Conservation (phyloP, 1,139 yeast species). For the Entelexis paramagnoliae region DNA sequence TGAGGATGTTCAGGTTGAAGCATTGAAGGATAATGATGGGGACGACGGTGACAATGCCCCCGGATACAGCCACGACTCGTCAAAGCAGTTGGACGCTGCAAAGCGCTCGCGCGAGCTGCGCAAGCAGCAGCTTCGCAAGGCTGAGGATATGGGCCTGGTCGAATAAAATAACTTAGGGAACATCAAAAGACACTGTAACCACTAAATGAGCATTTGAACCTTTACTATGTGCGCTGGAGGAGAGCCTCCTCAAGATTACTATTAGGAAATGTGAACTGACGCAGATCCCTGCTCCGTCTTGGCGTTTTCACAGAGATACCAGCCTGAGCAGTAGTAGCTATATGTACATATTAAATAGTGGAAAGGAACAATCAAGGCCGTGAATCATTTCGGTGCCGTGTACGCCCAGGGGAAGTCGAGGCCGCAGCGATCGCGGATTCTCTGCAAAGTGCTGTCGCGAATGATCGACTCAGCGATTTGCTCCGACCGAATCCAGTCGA, state of each 20-base stretch:
- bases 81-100: slow-evolving; percentile 5
- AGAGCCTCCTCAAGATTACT: too few species aligned
- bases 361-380: too few species aligned
- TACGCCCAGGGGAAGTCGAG: slow-evolving; percentile 2
- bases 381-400: not conserved
- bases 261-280: too few species aligned
- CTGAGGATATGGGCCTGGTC: slow-evolving; percentile 10
- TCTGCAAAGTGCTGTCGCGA: slow-evolving; percentile 18
- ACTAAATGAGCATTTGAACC: too few species aligned
- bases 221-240: too few species aligned
- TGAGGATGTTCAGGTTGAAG: slow-evolving; percentile 20
- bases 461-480: slow-evolving; percentile 16
- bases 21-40: not conserved
- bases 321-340: too few species aligned
- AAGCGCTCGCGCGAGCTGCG: slow-evolving; percentile 17
- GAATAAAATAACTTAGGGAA: not conserved
- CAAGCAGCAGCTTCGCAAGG: slow-evolving; percentile 18
- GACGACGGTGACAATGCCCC: not conserved
- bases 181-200: not conserved
- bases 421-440: slow-evolving; percentile 17
- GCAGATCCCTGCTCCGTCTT: too few species aligned
- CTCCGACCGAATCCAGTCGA: slow-evolving; percentile 19
- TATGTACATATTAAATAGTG: too few species aligned
- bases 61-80: not conserved
- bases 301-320: too few species aligned